These are phyloP conservation scores for Xylaria nigripes DNA, from an alignment of 495 filamentous ascomycete species.

Conservation along the genomic window DNA sequence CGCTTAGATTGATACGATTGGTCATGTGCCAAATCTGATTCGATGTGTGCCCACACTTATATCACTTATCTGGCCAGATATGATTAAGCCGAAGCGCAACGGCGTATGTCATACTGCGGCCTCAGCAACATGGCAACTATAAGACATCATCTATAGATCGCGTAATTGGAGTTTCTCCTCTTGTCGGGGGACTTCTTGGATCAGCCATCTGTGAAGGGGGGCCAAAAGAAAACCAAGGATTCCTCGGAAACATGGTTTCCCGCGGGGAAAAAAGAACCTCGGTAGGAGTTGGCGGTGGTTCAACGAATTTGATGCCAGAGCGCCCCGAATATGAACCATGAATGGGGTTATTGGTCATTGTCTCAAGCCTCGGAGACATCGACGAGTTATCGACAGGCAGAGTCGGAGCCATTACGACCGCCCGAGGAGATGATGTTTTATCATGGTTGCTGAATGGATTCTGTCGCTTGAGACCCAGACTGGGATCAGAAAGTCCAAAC, in stretches of 20 bases:
- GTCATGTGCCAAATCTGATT: neutral
- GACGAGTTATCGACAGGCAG: conserved; percentile 34
- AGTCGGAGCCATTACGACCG: conserved; percentile 22
- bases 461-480: conserved; percentile 13
- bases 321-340: conserved; percentile 31
- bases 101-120: neutral
- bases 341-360: conserved; percentile 48
- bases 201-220: conserved; percentile 42
- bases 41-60: neutral
- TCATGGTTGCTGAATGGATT: conserved; percentile 15
- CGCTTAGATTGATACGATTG: neutral
- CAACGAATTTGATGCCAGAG: conserved; percentile 39
- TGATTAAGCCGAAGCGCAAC: neutral
- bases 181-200: conserved; percentile 56
- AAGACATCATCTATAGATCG: conserved; percentile 55
- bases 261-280: conserved; percentile 44
- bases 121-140: conserved; percentile 10
- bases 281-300: conserved; percentile 37
- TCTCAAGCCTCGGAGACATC: conserved; percentile 44
- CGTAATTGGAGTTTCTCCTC: conserved; percentile 58
- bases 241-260: conserved; percentile 42
- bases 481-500: conserved; percentile 30
- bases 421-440: conserved; percentile 17
- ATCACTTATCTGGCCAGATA: neutral
- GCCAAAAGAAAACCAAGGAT: conserved; percentile 40